phyloP scores from a whole-genome alignment of 192 early-diverging fungal species.

The Coemansia sp. region DNA sequence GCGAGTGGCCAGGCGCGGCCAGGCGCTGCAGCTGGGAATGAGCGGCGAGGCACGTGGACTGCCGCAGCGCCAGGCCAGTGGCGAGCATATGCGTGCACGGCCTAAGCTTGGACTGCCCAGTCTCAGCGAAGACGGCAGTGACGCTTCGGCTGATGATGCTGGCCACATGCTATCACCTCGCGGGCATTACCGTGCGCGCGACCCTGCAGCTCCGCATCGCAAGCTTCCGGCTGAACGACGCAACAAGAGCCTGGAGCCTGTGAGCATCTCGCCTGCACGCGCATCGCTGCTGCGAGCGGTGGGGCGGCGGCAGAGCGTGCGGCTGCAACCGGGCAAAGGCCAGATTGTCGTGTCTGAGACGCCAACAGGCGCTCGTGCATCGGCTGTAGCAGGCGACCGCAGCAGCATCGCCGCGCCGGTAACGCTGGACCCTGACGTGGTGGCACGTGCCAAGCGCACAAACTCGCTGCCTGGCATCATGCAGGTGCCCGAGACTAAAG shows the following conservation, averaged over 20 bases:
- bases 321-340: conserved; percentile 51
- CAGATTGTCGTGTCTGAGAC: conserved; percentile 53
- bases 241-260: neutral
- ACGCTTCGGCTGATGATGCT: conserved; percentile 8
- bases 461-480: conserved; percentile 51
- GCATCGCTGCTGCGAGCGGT: conserved; percentile 52
- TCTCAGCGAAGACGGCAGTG: conserved; percentile 24
- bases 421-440: conserved; percentile 20
- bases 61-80: conserved; percentile 16
- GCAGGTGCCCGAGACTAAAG: conserved; percentile 52
- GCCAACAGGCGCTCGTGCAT: conserved; percentile 18
- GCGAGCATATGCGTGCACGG: conserved; percentile 6
- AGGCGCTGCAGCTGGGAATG: conserved; percentile 12
- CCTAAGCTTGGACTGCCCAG: conserved; percentile 18
- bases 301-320: conserved; percentile 53
- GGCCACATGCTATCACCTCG: conserved; percentile 31
- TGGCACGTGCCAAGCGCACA: conserved; percentile 46
- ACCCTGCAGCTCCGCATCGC: conserved; percentile 50
- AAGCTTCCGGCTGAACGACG: conserved; percentile 21
- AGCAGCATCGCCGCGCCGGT: conserved; percentile 15
- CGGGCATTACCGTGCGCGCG: conserved; percentile 50
- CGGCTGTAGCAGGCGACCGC: conserved; percentile 5
- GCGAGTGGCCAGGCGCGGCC: conserved; percentile 25
- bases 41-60: conserved; percentile 7
- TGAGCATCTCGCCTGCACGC: conserved; percentile 46